Percentiles rank a stretch among this genome's conserved stretches.
Evolutionary conservation across 2,329 filamentous ascomycete species (phyloP).

Genomic region (Neopestalotiopsis clavispora): DNA sequence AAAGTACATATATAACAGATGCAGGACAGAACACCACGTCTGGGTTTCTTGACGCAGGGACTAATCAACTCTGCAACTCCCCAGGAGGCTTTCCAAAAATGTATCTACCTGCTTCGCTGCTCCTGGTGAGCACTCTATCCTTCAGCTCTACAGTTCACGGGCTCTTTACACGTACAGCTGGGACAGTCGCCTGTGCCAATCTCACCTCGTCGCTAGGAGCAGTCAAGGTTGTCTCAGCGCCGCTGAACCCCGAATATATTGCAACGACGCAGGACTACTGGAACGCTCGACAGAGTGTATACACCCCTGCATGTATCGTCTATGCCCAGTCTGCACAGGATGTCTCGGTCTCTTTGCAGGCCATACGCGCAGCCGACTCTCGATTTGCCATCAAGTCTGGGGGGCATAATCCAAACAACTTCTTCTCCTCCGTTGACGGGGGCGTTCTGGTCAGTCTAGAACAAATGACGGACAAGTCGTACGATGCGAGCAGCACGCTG

Average conservation of each 20-base stretch:
- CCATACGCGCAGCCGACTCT: conserved; percentile 28
- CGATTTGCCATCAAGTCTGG: conserved; percentile 31
- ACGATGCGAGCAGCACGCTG: conserved; percentile 28
- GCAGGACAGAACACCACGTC: not conserved
- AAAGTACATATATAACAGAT: no score
- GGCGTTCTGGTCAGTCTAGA: conserved; percentile 31
- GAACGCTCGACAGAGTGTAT: conserved; percentile 30
- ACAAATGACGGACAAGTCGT: conserved; percentile 30
- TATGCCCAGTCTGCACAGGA: conserved; percentile 31
- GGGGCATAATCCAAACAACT: conserved; percentile 34
- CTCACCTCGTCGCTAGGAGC: conserved; percentile 17
- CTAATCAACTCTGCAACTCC: not conserved
- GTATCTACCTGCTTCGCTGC: not conserved
- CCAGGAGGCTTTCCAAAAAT: not conserved
- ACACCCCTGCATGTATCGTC: conserved; percentile 32
- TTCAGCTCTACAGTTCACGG: not conserved
- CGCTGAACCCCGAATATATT: conserved; percentile 25
- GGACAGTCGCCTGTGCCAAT: conserved; percentile 13
- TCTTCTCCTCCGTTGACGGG: conserved; percentile 29
- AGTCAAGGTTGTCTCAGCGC: conserved; percentile 21
- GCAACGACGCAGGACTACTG: conserved; percentile 30
- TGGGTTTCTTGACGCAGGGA: not conserved
- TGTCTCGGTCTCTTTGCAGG: conserved; percentile 31
- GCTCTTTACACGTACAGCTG: not conserved
- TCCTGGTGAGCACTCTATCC: not conserved